Evolutionary conservation across 1,284 basidiomycete genomes (phyloP).

Genomic region (Termitomyces sp.): DNA sequence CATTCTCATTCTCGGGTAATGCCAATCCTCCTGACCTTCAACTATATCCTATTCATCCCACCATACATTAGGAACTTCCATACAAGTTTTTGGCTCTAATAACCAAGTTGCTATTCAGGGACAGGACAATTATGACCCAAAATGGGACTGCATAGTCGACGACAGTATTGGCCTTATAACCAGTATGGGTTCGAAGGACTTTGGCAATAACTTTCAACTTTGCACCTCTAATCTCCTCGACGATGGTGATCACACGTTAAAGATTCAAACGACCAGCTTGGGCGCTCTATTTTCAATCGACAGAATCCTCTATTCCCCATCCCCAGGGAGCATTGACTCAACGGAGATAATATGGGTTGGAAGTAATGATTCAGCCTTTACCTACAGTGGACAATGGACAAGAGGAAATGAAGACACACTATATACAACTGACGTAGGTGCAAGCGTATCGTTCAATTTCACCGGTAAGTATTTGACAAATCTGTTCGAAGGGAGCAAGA

Average conservation of each 20-base stretch:
- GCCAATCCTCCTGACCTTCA: not conserved
- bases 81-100: not conserved
- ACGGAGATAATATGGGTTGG: conserved; percentile 1
- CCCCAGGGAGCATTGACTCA: not conserved
- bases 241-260: not conserved
- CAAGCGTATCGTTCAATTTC: not conserved
- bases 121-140: not conserved
- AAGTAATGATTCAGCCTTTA: not conserved
- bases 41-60: not conserved
- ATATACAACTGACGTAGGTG: not conserved
- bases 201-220: conserved; percentile 1
- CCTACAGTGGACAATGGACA: not conserved
- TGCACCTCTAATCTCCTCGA: not conserved
- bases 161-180: not conserved
- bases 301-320: not conserved
- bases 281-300: not conserved
- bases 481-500: not conserved
- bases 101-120: not conserved
- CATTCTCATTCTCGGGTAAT: not conserved
- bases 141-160: not conserved
- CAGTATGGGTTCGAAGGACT: not conserved
- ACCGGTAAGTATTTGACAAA: not conserved
- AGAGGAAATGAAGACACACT: not conserved
- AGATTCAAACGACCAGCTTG: not conserved
- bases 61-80: not conserved